Percentiles rank a stretch among this genome's conserved stretches.
phyloP scores from a whole-genome alignment of 371 early-diverging fungal species.

The Haplosporangium sp. region DNA sequence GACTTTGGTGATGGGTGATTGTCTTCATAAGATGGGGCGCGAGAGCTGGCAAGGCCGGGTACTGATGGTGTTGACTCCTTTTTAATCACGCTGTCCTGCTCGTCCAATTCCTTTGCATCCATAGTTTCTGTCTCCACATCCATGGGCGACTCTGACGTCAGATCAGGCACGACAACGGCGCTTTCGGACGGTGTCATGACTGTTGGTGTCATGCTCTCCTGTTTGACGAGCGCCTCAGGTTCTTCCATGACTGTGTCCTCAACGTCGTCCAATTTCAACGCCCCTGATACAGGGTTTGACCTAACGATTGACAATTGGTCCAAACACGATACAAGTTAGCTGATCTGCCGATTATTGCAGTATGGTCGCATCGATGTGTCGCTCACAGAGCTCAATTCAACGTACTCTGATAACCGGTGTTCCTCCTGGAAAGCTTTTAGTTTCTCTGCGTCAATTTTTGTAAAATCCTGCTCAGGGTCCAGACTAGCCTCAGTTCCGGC shows the following conservation, averaged over 20 bases:
- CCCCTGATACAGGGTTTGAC: slow-evolving; percentile 31
- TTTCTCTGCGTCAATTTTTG: slow-evolving; percentile 45
- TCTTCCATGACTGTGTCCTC: slow-evolving; percentile 31
- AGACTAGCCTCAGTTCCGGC: slow-evolving; percentile 50
- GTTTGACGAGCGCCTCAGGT: slow-evolving; percentile 29
- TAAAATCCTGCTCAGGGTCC: slow-evolving; percentile 49
- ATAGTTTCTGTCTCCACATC: slow-evolving; percentile 28
- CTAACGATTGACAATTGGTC: slow-evolving; percentile 3
- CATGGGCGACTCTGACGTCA: slow-evolving; percentile 43
- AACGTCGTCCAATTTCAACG: slow-evolving; percentile 14
- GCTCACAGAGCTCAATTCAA: too few relatives aligned
- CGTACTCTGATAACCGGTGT: slow-evolving; percentile 50
- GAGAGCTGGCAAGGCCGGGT: slow-evolving; percentile 20
- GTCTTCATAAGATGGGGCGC: slow-evolving; percentile 12
- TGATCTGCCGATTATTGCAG: background rate
- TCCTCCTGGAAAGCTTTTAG: slow-evolving; percentile 49
- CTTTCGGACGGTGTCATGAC: slow-evolving; percentile 50
- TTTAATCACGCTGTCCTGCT: slow-evolving; percentile 37
- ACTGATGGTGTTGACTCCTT: slow-evolving; percentile 40
- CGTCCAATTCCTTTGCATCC: slow-evolving; percentile 15
- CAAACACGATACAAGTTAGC: background rate
- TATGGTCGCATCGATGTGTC: too few relatives aligned
- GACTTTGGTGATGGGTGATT: slow-evolving; percentile 45
- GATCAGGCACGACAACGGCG: slow-evolving; percentile 50
- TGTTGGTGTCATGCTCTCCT: slow-evolving; percentile 44